Evolutionary conservation across 2,329 filamentous ascomycete species (phyloP).

Genomic region (Pseudogymnoascus sp.): DNA sequence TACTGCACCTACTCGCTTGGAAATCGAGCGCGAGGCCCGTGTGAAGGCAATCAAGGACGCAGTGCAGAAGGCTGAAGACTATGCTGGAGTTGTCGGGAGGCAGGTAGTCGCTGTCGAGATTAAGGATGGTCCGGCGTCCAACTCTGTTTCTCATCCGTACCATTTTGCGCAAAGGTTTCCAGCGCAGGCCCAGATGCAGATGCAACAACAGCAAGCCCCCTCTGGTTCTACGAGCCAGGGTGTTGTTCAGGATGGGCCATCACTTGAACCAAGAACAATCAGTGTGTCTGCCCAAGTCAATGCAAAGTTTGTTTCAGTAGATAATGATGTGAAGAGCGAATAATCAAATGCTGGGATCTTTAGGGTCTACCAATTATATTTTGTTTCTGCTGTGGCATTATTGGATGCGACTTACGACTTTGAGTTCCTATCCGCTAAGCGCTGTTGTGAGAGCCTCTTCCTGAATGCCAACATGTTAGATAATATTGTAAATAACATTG

Average conservation of each 20-base stretch:
- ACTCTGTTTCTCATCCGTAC: neutral
- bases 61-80: slow-evolving; percentile 20
- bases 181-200: neutral
- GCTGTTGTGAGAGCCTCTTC: too few species aligned
- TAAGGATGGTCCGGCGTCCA: slow-evolving; percentile 14
- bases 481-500: too few species aligned
- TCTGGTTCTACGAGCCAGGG: neutral
- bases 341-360: neutral
- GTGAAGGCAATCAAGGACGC: slow-evolving; percentile 19
- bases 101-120: slow-evolving; percentile 18
- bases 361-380: neutral
- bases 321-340: neutral
- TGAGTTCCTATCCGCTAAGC: too few species aligned
- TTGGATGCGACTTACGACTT: too few species aligned
- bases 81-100: slow-evolving; percentile 17
- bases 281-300: slow-evolving; percentile 17
- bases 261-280: slow-evolving; percentile 18
- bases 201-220: neutral
- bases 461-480: too few species aligned
- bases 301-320: slow-evolving; percentile 15
- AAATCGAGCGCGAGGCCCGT: slow-evolving; percentile 19
- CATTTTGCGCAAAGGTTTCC: neutral
- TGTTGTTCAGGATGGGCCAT: slow-evolving; percentile 8
- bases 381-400: neutral
- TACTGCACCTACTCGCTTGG: slow-evolving; percentile 13